These are phyloP conservation scores for Cephalotrichum gorgonifer DNA, from an alignment of 2,329 filamentous ascomycete species.

Conservation along the genomic window DNA sequence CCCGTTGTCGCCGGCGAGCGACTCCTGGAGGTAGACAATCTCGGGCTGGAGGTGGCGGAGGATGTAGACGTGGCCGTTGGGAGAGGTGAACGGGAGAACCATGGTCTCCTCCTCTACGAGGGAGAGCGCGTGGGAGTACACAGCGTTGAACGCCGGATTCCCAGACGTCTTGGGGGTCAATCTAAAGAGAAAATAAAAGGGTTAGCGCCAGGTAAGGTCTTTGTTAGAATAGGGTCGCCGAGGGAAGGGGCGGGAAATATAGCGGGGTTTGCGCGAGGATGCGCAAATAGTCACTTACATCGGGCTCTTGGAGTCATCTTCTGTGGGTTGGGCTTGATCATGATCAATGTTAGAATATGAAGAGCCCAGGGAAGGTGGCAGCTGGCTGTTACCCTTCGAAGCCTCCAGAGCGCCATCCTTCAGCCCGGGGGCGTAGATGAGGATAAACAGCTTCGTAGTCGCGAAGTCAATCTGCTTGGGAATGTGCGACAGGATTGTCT, in stretches of 20 bases:
- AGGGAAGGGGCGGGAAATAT: conserved; percentile 1
- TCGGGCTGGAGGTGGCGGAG: conserved; percentile 78
- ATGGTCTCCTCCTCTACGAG: conserved; percentile 78
- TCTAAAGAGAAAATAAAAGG: conserved; percentile 18
- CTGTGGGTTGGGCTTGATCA: conserved; percentile 59
- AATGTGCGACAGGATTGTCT: conserved; percentile 85
- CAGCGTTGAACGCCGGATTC: conserved; percentile 60
- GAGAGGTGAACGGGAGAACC: conserved; percentile 79
- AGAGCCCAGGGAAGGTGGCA: conserved; percentile 54
- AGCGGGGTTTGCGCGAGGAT: background rate
- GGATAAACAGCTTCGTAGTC: conserved; percentile 68
- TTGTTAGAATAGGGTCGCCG: background rate
- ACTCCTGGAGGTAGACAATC: conserved; percentile 79
- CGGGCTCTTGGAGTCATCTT: conserved; percentile 51
- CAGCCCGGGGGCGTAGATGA: conserved; percentile 78
- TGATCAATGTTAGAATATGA: conserved; percentile 81
- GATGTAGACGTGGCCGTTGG: conserved; percentile 76
- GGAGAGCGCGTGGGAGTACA: conserved; percentile 68
- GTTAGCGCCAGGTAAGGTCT: background rate
- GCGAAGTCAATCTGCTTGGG: conserved; percentile 66
- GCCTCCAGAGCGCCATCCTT: conserved; percentile 52
- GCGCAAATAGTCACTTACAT: conserved; percentile 28
- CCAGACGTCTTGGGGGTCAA: conserved; percentile 33
- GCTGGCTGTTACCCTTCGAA: conserved; percentile 43
- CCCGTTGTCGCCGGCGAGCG: conserved; percentile 66